Base-by-base conservation (phyloP, 2,329 filamentous ascomycete genomes). In the Sporothrix pseudoabietina region DNA sequence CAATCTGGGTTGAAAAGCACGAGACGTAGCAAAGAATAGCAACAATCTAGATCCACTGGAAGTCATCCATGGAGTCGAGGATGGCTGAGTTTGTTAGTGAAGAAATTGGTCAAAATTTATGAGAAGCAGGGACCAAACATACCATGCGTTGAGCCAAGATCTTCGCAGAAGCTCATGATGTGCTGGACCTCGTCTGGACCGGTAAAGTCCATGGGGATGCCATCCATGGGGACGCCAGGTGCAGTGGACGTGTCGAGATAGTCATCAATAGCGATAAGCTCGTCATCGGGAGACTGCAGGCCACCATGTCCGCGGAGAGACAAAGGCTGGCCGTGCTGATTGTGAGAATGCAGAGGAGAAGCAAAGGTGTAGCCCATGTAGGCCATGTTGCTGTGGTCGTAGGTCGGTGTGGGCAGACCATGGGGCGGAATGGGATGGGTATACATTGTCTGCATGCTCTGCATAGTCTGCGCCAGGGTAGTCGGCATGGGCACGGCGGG, bases 161-260 rank as follows among this genome's bases (percentile, higher is more conserved):
- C 39, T 12, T 66, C 61, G 14, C 61, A 66, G 39, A 66, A 66
- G 39, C 39, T 47, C 61, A 66, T 66, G 61, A 47, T 30, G 32
- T 39, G 61, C 4, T 30, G 61, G n/a, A 66, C 19, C n/a, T 47
- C 61, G 39, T 30, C 39, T 4, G 39, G 12, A 8, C 30, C 41
- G 39, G 39, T 22, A 66, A 30, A 66, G 39, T 66, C 39, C 39
- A 66, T 49, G 44, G 44, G 44, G 6, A 49, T 19, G 14, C 44
- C 44, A 14, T 66, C 39, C 39, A 66, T 49, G 44, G 44, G 44
- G 6, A 49, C 5, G 14, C 44, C 14, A 14, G 44, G 44, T 3
- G 39, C 22, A 2, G 61, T 8, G 12, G 22, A 41, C 39, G 10
- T 30, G n/a, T 41, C 10, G 12, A 47, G 7, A 16, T 22, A 66